Evolutionary conservation across 306 rosid species (phyloP).

Genomic region (Begonia fuchsioides): DNA sequence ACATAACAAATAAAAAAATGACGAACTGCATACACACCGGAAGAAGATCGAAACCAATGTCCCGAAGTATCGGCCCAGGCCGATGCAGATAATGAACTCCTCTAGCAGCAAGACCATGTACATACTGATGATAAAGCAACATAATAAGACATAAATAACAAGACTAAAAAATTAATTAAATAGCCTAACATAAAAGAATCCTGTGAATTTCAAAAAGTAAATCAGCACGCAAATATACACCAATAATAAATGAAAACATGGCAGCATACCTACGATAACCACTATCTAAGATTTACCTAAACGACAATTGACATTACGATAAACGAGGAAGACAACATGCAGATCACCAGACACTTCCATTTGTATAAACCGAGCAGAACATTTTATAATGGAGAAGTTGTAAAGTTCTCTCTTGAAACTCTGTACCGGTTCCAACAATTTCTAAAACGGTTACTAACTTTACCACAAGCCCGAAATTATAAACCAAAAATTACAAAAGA

Average conservation of each 20-base stretch:
- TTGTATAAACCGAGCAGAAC: too few species aligned
- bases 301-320: too few species aligned
- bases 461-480: too few species aligned
- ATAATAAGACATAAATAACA: neutral
- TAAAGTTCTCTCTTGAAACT: too few species aligned
- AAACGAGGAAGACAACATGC: too few species aligned
- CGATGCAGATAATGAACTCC: slow-evolving; percentile 78
- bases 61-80: slow-evolving; percentile 78
- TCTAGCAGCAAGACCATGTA: slow-evolving; percentile 79
- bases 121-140: slow-evolving; percentile 32
- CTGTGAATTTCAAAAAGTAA: neutral
- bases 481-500: too few species aligned
- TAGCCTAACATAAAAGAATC: neutral
- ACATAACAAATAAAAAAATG: slow-evolving; percentile 11
- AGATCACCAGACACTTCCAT: too few species aligned
- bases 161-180: neutral
- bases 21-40: slow-evolving; percentile 33
- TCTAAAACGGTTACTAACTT: too few species aligned
- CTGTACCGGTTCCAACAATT: too few species aligned
- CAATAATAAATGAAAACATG: neutral
- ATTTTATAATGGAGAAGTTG: too few species aligned
- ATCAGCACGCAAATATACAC: neutral
- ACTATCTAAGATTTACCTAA: too few species aligned
- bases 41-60: slow-evolving; percentile 62
- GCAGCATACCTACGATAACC: too few species aligned